Conservation (phyloP, 257 asterid species). For the Misopates orontium region DNA sequence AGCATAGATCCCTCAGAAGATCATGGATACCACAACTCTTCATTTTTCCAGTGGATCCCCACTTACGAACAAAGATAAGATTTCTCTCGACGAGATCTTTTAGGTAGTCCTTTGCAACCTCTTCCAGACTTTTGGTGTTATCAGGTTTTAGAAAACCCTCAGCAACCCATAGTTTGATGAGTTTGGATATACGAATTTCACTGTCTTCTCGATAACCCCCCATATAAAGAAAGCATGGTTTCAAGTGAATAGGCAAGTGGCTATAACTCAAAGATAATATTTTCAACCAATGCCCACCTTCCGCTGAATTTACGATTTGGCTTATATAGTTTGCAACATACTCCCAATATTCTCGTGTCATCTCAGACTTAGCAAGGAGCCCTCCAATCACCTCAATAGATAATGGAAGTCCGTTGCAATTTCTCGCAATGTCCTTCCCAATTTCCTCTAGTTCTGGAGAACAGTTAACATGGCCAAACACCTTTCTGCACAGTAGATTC, state of each 20-base stretch:
- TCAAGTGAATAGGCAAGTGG: constrained; percentile 8
- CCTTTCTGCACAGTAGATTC: not conserved
- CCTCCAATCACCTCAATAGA: constrained; percentile 12
- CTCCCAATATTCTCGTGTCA: constrained; percentile 9
- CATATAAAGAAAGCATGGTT: constrained; percentile 7
- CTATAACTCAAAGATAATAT: constrained; percentile 8
- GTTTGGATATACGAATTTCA: not conserved
- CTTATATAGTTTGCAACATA: not conserved
- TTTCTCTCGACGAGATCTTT: constrained; percentile 1
- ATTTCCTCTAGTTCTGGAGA: not conserved
- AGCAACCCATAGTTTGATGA: constrained; percentile 2
- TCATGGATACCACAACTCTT: constrained; percentile 2
- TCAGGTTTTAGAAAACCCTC: not conserved
- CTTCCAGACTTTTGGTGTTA: constrained; percentile 4
- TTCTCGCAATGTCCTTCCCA: constrained; percentile 7
- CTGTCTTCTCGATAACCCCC: not conserved
- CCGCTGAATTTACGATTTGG: not conserved
- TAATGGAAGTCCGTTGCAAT: constrained; percentile 9
- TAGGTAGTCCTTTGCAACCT: not conserved
- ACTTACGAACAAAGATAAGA: not conserved
- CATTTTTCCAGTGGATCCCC: not conserved
- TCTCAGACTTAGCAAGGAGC: constrained; percentile 7
- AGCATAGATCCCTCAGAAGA: constrained; percentile 11
- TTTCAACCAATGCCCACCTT: not conserved
- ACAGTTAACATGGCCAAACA: not conserved